Conservation (phyloP, 768 basidiomycete species). For the Suillus americanus region DNA sequence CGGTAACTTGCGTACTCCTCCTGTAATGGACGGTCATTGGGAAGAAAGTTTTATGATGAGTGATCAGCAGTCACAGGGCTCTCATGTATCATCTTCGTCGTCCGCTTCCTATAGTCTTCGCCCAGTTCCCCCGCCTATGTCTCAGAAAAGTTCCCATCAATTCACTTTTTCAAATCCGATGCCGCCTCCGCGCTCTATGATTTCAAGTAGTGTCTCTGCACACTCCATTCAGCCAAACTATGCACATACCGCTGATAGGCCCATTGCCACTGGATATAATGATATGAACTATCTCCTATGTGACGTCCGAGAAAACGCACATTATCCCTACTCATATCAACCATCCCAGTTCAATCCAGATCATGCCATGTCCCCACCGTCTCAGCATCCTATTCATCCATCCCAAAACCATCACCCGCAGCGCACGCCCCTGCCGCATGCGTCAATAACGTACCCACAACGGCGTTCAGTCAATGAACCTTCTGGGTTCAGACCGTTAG, state of each 20-base stretch:
- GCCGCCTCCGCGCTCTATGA: constrained; percentile 40
- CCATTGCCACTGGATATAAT: constrained; percentile 46
- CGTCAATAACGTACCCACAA: constrained; percentile 50
- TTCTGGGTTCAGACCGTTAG: constrained; percentile 48
- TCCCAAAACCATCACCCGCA: constrained; percentile 33
- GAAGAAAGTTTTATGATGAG: constrained; percentile 54
- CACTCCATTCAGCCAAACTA: constrained; percentile 38
- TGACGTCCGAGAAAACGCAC: constrained; percentile 47
- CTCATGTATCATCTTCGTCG: constrained; percentile 39
- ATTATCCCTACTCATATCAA: constrained; percentile 54
- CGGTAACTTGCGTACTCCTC: constrained; percentile 35
- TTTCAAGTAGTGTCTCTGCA: constrained; percentile 43
- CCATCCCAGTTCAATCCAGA: constrained; percentile 44
- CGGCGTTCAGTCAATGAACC: constrained; percentile 60
- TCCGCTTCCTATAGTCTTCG: constrained; percentile 46
- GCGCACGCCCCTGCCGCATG: constrained; percentile 41
- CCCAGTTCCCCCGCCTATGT: constrained; percentile 41
- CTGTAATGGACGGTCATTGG: constrained; percentile 56
- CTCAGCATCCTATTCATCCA: constrained; percentile 38
- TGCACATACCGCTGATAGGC: constrained; percentile 51
- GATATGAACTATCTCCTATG: constrained; percentile 45
- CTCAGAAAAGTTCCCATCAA: constrained; percentile 47
- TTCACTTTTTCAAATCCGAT: constrained; percentile 43
- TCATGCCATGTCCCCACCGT: constrained; percentile 41
- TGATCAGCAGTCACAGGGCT: constrained; percentile 37